A percentile compares a stretch with the other conserved stretches of the same genome.
These are phyloP conservation scores for Mortierella claussenii DNA, from an alignment of 192 early-diverging fungal genomes.

Conservation along the genomic window DNA sequence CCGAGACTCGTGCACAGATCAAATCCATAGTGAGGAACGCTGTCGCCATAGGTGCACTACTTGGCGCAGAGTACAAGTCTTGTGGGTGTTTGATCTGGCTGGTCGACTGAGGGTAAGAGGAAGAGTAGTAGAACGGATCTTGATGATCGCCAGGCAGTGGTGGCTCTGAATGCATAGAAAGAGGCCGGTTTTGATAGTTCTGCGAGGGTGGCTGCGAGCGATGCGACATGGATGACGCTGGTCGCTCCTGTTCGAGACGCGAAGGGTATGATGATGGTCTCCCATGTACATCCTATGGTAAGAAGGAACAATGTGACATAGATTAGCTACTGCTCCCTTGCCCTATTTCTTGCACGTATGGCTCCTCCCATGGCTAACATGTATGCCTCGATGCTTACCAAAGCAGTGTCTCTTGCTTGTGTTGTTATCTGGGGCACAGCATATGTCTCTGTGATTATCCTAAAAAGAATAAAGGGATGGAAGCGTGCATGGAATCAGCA, in stretches of 20 bases:
- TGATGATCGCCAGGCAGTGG: constrained; percentile 26
- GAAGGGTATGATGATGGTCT: constrained; percentile 22
- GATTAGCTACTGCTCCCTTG: no score
- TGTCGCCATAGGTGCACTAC: constrained; percentile 38
- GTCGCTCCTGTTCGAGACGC: constrained; percentile 16
- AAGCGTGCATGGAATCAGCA: no score
- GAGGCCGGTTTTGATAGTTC: constrained; percentile 28
- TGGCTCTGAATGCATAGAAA: constrained; percentile 44
- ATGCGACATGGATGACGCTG: constrained; percentile 26
- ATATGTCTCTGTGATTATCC: neutral
- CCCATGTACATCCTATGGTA: no score
- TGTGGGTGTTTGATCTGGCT: constrained; percentile 38
- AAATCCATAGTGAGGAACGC: constrained; percentile 63
- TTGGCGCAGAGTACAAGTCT: constrained; percentile 35
- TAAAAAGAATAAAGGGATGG: neutral
- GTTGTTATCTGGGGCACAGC: no score
- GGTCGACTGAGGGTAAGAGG: constrained; percentile 24
- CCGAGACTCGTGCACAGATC: constrained; percentile 63
- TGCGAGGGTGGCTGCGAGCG: constrained; percentile 22
- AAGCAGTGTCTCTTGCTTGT: no score
- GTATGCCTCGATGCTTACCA: no score
- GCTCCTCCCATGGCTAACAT: no score
- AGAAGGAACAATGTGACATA: no score
- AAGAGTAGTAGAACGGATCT: constrained; percentile 22
- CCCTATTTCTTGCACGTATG: no score